A percentile compares a stretch with the other conserved stretches of the same genome.
phyloP scores from a whole-genome alignment of 768 basidiomycete genomes.

The Lentinula edodes region DNA sequence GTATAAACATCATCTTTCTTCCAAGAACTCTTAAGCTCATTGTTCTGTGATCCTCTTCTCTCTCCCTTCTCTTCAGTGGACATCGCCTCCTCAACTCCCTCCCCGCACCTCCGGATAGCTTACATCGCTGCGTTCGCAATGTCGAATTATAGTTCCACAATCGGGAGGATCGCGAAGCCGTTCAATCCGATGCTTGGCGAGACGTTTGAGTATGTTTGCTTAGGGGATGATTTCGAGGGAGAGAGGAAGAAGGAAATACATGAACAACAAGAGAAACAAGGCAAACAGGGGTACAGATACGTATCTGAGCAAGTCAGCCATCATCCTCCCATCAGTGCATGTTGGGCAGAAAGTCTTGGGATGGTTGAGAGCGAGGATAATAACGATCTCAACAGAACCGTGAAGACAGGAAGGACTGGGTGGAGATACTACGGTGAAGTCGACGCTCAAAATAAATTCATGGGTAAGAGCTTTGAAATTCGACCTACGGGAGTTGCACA shows the following conservation, averaged over 20 bases:
- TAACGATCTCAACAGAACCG: too few species aligned
- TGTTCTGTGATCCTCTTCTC: too few species aligned
- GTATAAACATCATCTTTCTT: too few species aligned
- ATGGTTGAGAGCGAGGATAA: not conserved
- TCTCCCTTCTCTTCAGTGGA: too few species aligned
- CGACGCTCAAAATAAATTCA: slow-evolving; percentile 94
- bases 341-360: slow-evolving; percentile 66
- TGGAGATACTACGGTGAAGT: slow-evolving; percentile 42
- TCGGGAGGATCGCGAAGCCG: slow-evolving; percentile 94
- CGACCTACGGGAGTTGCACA: slow-evolving; percentile 94
- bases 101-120: slow-evolving; percentile 79
- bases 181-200: slow-evolving; percentile 96
- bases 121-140: slow-evolving; percentile 96
- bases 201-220: slow-evolving; percentile 88
- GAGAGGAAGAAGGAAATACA: not conserved
- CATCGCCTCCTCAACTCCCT: slow-evolving; percentile 69
- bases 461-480: slow-evolving; percentile 96
- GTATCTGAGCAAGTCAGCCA: slow-evolving; percentile 96
- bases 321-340: slow-evolving; percentile 95
- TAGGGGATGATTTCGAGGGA: slow-evolving; percentile 34
- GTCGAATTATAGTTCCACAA: slow-evolving; percentile 96
- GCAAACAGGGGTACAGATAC: slow-evolving; percentile 76
- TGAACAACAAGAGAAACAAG: not conserved
- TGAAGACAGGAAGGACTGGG: not conserved
- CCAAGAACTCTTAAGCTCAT: too few species aligned